Evolutionary conservation across 805 yeast species (phyloP).

Genomic region (Ogataea nakhonphanomensis): DNA sequence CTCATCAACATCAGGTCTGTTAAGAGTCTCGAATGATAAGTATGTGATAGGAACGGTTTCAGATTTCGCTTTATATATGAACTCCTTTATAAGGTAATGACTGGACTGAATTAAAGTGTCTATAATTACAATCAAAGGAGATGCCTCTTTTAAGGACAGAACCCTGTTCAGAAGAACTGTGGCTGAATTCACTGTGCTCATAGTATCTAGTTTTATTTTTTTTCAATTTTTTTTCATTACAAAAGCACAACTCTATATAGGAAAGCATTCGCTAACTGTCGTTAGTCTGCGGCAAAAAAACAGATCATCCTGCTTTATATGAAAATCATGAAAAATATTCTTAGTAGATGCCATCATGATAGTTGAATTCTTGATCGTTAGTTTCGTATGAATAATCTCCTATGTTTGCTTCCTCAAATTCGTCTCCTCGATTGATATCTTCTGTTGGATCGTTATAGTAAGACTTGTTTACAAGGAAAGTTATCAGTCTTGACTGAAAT

Average conservation of each 20-base stretch:
- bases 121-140: constrained; percentile 67
- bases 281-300: no score
- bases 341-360: constrained; percentile 19
- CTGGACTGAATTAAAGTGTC: constrained; percentile 77
- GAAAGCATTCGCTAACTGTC: constrained; percentile 2
- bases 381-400: constrained; percentile 19
- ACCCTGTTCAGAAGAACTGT: constrained; percentile 65
- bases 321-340: not conserved
- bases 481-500: constrained; percentile 50
- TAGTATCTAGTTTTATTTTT: constrained; percentile 4
- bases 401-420: constrained; percentile 16
- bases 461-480: constrained; percentile 39
- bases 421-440: constrained; percentile 21
- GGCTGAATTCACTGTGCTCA: constrained; percentile 32
- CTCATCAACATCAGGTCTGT: constrained; percentile 44
- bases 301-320: not conserved
- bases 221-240: constrained; percentile 1
- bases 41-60: constrained; percentile 39
- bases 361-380: constrained; percentile 18
- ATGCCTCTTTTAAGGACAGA: constrained; percentile 62
- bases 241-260: constrained; percentile 10
- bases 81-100: constrained; percentile 51
- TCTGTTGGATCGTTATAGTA: constrained; percentile 35
- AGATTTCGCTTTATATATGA: constrained; percentile 39
- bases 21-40: constrained; percentile 66